Conservation (phyloP, 176 grass and related monocot species). For the Typha latifolia region DNA sequence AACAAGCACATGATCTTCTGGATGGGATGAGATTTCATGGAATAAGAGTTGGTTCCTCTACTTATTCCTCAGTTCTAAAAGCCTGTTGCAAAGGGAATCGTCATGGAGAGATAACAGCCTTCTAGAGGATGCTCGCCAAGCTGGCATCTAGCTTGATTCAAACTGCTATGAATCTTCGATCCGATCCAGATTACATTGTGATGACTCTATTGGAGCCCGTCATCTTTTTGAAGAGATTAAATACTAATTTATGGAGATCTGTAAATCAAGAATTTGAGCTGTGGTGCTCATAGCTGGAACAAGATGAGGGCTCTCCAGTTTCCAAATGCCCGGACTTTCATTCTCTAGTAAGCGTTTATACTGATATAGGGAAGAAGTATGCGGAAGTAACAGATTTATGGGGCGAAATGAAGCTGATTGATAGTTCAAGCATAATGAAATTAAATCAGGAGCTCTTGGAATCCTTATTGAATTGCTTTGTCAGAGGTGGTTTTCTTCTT, state of each 20-base stretch:
- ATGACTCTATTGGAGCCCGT: slow-evolving; percentile 44
- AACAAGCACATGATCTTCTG: slow-evolving; percentile 84
- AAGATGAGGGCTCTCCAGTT: slow-evolving; percentile 72
- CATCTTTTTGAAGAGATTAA: slow-evolving; percentile 60
- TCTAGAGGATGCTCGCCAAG: slow-evolving; percentile 57
- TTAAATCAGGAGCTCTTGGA: slow-evolving; percentile 87
- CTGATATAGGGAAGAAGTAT: slow-evolving; percentile 78
- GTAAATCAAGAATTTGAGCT: slow-evolving; percentile 46
- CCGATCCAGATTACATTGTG: slow-evolving; percentile 36
- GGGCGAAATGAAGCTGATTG: slow-evolving; percentile 90
- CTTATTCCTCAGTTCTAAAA: slow-evolving; percentile 71
- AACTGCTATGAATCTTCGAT: slow-evolving; percentile 63
- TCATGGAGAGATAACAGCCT: slow-evolving; percentile 54
- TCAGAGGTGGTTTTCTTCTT: slow-evolving; percentile 88
- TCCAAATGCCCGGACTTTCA: slow-evolving; percentile 64
- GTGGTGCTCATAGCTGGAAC: slow-evolving; percentile 77
- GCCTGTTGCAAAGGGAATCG: slow-evolving; percentile 59
- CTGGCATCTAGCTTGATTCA: slow-evolving; percentile 63
- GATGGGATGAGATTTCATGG: slow-evolving; percentile 88
- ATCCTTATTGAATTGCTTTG: slow-evolving; percentile 91
- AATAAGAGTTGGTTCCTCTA: slow-evolving; percentile 63
- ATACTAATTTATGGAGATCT: slow-evolving; percentile 39
- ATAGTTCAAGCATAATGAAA: slow-evolving; percentile 44
- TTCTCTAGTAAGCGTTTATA: slow-evolving; percentile 70
- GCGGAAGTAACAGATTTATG: slow-evolving; percentile 79